These are phyloP conservation scores for Paecilomyces variotii DNA, from an alignment of 2,329 filamentous ascomycete species.

Conservation along the genomic window DNA sequence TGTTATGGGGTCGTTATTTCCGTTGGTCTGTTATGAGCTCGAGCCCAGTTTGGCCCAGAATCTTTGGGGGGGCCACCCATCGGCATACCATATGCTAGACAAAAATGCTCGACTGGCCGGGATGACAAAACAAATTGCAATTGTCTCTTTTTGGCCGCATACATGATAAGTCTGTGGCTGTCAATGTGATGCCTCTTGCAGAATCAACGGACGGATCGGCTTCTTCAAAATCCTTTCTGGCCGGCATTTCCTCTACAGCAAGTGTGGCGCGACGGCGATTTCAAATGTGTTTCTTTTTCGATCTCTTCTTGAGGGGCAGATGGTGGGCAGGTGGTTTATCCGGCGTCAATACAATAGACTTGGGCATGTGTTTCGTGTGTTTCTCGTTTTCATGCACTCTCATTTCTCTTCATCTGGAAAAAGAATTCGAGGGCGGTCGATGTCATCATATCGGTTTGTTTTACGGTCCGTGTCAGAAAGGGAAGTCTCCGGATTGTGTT, in stretches of 20 bases:
- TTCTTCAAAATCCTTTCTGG: not conserved
- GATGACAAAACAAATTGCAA: not conserved
- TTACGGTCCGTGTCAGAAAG: conserved; percentile 7
- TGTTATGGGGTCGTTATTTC: conserved; percentile 67
- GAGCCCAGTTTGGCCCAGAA: conserved; percentile 56
- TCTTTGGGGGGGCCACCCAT: not conserved
- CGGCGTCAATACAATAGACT: conserved; percentile 36
- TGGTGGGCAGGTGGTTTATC: conserved; percentile 29
- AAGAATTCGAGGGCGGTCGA: conserved; percentile 17
- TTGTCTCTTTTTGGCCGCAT: too few species aligned
- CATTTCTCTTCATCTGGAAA: conserved; percentile 17
- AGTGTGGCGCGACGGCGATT: conserved; percentile 23
- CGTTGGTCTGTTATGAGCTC: conserved; percentile 52
- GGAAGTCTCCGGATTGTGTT: conserved; percentile 7
- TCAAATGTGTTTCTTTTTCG: conserved; percentile 16
- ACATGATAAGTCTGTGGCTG: too few species aligned
- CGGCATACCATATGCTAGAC: too few species aligned
- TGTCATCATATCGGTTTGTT: conserved; percentile 8
- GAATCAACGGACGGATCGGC: not conserved
- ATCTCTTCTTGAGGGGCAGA: conserved; percentile 25
- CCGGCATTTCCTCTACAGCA: conserved; percentile 5
- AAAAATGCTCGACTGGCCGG: not conserved
- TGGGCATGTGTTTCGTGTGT: conserved; percentile 26
- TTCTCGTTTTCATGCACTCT: conserved; percentile 9
- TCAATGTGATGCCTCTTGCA: too few species aligned